phyloP scores from a whole-genome alignment of 306 rosid species.

The Pueraria montana region DNA sequence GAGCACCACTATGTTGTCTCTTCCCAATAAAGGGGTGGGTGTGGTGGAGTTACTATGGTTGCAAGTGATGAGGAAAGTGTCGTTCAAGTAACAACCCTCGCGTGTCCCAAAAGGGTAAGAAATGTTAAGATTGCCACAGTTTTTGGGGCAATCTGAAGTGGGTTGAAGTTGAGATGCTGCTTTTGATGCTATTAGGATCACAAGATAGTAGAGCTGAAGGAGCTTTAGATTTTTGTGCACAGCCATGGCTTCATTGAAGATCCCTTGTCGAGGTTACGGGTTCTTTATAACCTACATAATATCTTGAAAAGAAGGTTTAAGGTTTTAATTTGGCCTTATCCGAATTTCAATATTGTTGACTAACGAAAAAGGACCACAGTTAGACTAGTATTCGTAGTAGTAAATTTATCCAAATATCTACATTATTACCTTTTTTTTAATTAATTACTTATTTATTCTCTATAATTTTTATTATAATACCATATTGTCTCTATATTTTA shows the following conservation, averaged over 20 bases:
- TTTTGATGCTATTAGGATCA: background rate
- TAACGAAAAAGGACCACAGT: background rate
- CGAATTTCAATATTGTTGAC: background rate
- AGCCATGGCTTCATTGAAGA: slow-evolving; percentile 13
- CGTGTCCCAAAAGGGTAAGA: slow-evolving; percentile 32
- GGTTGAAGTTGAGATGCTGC: background rate
- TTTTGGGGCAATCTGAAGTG: background rate
- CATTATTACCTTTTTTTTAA: too few relatives aligned
- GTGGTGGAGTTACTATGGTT: background rate
- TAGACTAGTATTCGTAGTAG: background rate
- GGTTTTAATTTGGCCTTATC: background rate
- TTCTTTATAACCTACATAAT: background rate
- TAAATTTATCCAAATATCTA: too few relatives aligned
- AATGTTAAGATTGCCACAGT: slow-evolving; percentile 4
- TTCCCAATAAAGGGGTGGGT: background rate
- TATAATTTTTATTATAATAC: too few relatives aligned
- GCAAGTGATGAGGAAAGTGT: slow-evolving; percentile 32
- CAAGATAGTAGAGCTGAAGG: background rate
- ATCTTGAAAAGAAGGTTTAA: background rate
- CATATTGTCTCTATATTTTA: too few relatives aligned
- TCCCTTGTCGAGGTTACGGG: background rate
- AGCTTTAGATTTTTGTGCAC: background rate
- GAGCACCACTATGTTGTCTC: background rate
- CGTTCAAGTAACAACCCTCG: slow-evolving; percentile 6
- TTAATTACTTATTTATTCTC: too few relatives aligned